Base-by-base conservation (phyloP, 345 rosid species). In the Erysimum cheiranthoides region DNA sequence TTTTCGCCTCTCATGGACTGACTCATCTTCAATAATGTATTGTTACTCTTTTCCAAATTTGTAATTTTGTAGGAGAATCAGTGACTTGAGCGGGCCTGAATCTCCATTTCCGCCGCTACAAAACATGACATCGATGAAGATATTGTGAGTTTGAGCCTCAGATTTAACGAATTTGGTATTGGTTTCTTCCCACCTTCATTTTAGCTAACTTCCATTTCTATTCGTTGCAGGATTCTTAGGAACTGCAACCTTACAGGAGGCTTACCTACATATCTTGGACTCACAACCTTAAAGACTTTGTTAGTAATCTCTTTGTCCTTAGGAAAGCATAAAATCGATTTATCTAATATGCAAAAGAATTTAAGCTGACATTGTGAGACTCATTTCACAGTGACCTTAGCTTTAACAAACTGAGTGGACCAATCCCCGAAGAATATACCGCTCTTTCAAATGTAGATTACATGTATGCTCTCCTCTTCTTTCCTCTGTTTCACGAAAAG, bases 341-440 rank as follows among this genome's bases (percentile, higher is more conserved):
- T 43, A 10, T 35, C n/a, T 3, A 5, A 45, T 27, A 42, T 45
- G 17, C 10, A 61, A 45, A 36, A 2, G 6, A 39, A 58, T 34
- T 42, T 3, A 34, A 66, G 16, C 53, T 77, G 40, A 78, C 56
- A 60, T 8, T 66, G 3, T 66, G 28, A 78, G 63, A 42, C 64
- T 72, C 40, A 8, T 66, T 73, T 13, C 43, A 40, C 80, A 89
- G 93, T 59, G 91, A 89, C 80, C 66, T 87, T 78, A 85, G 91
- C 78, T 89, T 87, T 68, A 87, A 89, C 75, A 85, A 79, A 28
- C 71, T 89, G 68, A 69, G 60, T 35, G 93, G 93, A 59, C 53
- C 73, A 70, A 80, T 89, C 73, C 93, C 93, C 0, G 4, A 0
- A 3, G 0, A n/a, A 40, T 78, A 73, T 61, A 1, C 25, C 6